phyloP scores from a whole-genome alignment of 177 flowering plant species.

The Vitis hybrid region DNA sequence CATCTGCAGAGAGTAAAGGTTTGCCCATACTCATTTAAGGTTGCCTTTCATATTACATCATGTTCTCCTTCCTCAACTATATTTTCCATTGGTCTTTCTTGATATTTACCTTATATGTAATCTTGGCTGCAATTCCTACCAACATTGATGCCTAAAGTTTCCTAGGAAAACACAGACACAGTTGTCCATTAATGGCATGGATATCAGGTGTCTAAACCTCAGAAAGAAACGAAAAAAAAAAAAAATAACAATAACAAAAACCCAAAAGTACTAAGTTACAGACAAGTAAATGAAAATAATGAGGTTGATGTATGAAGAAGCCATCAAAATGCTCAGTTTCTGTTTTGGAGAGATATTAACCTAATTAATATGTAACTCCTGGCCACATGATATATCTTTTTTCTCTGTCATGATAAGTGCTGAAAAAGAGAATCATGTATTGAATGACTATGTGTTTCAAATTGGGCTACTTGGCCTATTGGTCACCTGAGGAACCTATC shows the following conservation, averaged over 20 bases:
- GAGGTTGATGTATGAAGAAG: no score
- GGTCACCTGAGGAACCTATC: background rate
- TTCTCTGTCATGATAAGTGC: background rate
- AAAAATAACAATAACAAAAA: no score
- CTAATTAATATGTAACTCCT: background rate
- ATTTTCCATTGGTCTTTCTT: background rate
- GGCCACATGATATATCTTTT: background rate
- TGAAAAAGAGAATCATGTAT: background rate
- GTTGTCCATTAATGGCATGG: background rate
- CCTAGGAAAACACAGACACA: background rate
- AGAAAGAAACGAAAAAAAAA: background rate
- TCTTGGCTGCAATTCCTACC: background rate
- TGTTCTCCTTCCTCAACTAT: background rate
- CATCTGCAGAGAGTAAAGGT: conserved; percentile 93
- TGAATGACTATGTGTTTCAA: background rate
- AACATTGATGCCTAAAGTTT: background rate
- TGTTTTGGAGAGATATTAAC: background rate
- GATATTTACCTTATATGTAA: background rate
- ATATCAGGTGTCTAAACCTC: background rate
- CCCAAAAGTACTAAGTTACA: no score
- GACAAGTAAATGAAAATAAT: no score
- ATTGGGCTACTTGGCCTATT: background rate
- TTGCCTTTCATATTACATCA: background rate
- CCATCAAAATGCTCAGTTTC: no score
- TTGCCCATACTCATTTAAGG: conserved; percentile 13